These are phyloP conservation scores for Huntiella decipiens DNA, from an alignment of 2,329 filamentous ascomycete genomes.

Conservation along the genomic window DNA sequence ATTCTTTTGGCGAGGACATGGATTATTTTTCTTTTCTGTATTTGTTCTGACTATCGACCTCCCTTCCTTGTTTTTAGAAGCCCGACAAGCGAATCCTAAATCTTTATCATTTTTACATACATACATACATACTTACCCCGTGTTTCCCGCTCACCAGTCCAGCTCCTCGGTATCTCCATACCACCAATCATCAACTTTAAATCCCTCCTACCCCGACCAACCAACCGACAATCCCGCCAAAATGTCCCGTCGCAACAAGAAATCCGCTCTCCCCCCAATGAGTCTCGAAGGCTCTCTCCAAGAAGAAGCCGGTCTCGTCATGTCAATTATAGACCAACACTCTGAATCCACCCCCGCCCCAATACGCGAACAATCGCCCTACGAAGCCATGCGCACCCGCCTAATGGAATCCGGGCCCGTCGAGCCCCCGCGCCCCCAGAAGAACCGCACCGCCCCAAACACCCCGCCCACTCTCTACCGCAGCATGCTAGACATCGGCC, in stretches of 20 bases:
- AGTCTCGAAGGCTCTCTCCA: constrained; percentile 61
- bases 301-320: constrained; percentile 56
- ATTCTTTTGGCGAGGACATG: too few relatives aligned
- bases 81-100: too few relatives aligned
- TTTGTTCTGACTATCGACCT: too few relatives aligned
- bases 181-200: too few relatives aligned
- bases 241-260: not conserved
- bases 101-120: too few relatives aligned
- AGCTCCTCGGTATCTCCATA: too few relatives aligned
- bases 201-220: too few relatives aligned
- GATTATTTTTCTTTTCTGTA: too few relatives aligned
- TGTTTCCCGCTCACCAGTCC: too few relatives aligned
- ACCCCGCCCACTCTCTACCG: constrained; percentile 25
- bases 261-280: constrained; percentile 30
- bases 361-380: constrained; percentile 30
- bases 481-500: constrained; percentile 34
- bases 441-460: constrained; percentile 11
- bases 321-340: constrained; percentile 45
- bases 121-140: too few relatives aligned
- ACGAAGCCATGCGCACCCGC: constrained; percentile 50
- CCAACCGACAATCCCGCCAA: not conserved
- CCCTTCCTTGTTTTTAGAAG: too few relatives aligned
- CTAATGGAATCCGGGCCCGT: constrained; percentile 26
- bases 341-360: constrained; percentile 17
- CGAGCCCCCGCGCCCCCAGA: not conserved